Base-by-base conservation (phyloP, 352 stramenopile species). In the Phytophthora agathidicida region DNA sequence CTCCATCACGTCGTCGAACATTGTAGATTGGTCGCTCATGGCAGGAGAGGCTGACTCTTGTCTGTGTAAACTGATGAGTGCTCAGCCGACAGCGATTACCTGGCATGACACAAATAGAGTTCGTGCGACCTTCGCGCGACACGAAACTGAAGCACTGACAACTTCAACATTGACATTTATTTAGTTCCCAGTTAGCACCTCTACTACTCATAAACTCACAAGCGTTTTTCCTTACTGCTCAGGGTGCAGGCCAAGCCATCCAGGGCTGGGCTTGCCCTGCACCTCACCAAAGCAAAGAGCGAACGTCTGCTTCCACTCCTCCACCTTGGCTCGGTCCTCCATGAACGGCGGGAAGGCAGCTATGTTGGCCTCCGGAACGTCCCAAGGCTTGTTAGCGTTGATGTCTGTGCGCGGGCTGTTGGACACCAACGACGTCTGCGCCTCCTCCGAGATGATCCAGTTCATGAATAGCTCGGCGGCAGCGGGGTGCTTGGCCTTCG, bases 231-330 rank as follows among this genome's bases (percentile, higher is more conserved):
- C n/a, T n/a, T n/a, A n/a, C 60, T 49, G 74, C n/a, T 47, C 70
- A 16, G 68, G 68, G 44, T 71, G 48, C 4, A 83, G 49, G 17
- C 72, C 75, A 14, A 73, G 55, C 20, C 23, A 33, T 8, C 75
- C 75, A 3, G 63, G 63, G 7, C 50, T 75, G 31, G 72, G 60
- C 54, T 73, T 42, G 39, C 69, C 72, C 41, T 68, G 63, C 27
- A 81, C 73, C 32, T 85, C 72, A 19, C 69, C 72, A 45, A 85
- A 75, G 72, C 75, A 85, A 10, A 85, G 39, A 13, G 60, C 33
- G 19, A 86, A 75, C 7, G 70, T 86, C 22, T 44, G 7, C 11
- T 63, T 61, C 41, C 64, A 52, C 11, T 53, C 27, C 69, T 85
- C 75, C 7, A 76, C 35, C 10, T 39, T 16, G 8, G 60, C 63